A percentile compares a stretch with the other conserved stretches of the same genome.
Evolutionary conservation across 352 stramenopile species (phyloP).

Genomic region (Phytophthora agathidicida): DNA sequence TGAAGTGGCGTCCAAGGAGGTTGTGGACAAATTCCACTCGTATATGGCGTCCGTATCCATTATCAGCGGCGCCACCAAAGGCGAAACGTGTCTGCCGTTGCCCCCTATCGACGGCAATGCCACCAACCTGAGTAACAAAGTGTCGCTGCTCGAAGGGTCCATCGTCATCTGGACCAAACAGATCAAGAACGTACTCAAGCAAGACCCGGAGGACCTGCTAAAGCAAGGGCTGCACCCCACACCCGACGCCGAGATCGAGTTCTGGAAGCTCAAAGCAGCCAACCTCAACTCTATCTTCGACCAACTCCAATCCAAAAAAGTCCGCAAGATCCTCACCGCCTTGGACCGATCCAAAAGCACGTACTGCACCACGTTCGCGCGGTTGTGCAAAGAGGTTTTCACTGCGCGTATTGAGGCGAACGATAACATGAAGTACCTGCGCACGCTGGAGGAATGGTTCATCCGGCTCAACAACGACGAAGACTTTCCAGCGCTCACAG

Average conservation of each 20-base stretch:
- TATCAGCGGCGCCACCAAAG: conserved; percentile 96
- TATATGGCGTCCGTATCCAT: conserved; percentile 97
- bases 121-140: conserved; percentile 89
- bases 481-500: conserved; percentile 92
- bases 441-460: conserved; percentile 97
- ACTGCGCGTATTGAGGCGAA: conserved; percentile 96
- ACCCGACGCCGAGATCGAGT: conserved; percentile 97
- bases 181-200: conserved; percentile 98
- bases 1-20: conserved; percentile 96
- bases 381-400: conserved; percentile 98
- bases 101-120: conserved; percentile 90
- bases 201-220: conserved; percentile 96
- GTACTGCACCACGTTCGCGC: conserved; percentile 96
- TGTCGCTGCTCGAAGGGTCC: conserved; percentile 96
- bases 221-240: conserved; percentile 97
- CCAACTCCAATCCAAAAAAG: conserved; percentile 93
- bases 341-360: conserved; percentile 96
- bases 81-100: conserved; percentile 96
- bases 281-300: conserved; percentile 97
- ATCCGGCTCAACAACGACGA: conserved; percentile 95
- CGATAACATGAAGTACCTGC: conserved; percentile 98
- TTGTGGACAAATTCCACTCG: conserved; percentile 97
- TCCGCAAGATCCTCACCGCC: conserved; percentile 94
- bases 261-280: conserved; percentile 97
- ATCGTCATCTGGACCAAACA: conserved; percentile 99